Conservation (phyloP, 352 stramenopile species). For the Pseudoperonospora humuli region DNA sequence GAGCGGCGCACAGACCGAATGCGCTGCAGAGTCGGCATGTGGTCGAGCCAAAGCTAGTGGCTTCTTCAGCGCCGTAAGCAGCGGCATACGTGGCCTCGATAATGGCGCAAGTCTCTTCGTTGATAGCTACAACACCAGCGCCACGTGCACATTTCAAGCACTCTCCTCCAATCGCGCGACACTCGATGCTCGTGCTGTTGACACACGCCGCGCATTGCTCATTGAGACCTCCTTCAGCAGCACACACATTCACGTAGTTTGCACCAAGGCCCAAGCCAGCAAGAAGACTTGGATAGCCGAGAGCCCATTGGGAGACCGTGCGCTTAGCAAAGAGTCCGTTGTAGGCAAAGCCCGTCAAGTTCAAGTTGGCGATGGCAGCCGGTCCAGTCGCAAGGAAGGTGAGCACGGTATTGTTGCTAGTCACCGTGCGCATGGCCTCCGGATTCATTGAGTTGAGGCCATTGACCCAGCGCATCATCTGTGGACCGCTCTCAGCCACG, state of each 20-base stretch:
- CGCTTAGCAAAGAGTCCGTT: slow-evolving; percentile 51
- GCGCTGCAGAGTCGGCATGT: slow-evolving; percentile 37
- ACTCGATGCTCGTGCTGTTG: slow-evolving; percentile 23
- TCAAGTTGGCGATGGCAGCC: slow-evolving; percentile 26
- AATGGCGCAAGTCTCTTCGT: slow-evolving; percentile 33
- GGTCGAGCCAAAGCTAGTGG: slow-evolving; percentile 16
- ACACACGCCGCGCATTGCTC: slow-evolving; percentile 37
- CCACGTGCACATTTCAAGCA: slow-evolving; percentile 42
- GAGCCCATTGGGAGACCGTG: slow-evolving; percentile 37
- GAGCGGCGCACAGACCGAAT: slow-evolving; percentile 43
- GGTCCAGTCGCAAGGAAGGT: slow-evolving; percentile 31
- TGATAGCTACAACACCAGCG: slow-evolving; percentile 32
- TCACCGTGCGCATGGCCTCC: slow-evolving; percentile 32
- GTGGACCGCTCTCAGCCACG: slow-evolving; percentile 32
- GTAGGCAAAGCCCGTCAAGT: slow-evolving; percentile 39
- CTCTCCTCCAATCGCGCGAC: slow-evolving; percentile 28
- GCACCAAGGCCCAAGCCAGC: slow-evolving; percentile 39
- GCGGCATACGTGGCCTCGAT: slow-evolving; percentile 37
- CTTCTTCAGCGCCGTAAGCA: slow-evolving; percentile 29
- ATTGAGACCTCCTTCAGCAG: slow-evolving; percentile 27
- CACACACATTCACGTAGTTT: slow-evolving; percentile 36
- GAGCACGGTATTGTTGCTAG: slow-evolving; percentile 26
- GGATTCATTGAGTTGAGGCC: slow-evolving; percentile 54
- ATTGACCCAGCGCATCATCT: slow-evolving; percentile 67
- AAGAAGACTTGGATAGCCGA: slow-evolving; percentile 46